A percentile compares a stretch with the other conserved stretches of the same genome.
phyloP scores from a whole-genome alignment of 164 flowering plant genomes.

The Amborella trichopoda region DNA sequence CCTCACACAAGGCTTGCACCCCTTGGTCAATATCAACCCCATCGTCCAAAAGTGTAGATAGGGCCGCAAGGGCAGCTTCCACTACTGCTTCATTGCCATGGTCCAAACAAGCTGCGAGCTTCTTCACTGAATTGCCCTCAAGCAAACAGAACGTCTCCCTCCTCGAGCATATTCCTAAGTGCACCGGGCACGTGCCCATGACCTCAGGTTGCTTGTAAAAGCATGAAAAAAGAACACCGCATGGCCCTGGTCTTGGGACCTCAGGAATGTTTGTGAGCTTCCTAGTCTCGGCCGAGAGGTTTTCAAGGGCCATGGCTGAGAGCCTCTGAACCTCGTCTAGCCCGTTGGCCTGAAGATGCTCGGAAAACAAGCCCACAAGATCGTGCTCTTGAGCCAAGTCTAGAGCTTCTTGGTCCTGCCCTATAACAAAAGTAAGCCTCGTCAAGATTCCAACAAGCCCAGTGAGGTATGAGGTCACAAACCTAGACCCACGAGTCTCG shows the following conservation, averaged over 20 bases:
- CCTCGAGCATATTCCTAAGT: conserved; percentile 60
- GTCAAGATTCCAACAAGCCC: conserved; percentile 76
- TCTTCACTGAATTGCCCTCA: conserved; percentile 69
- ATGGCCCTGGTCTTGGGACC: conserved; percentile 51
- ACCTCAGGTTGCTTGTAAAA: conserved; percentile 49
- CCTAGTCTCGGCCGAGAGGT: conserved; percentile 56
- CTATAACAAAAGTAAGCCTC: conserved; percentile 64
- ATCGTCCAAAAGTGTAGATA: conserved; percentile 76
- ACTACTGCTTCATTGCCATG: conserved; percentile 75
- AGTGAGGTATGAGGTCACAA: conserved; percentile 70
- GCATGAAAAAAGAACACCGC: conserved; percentile 59
- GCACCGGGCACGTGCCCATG: conserved; percentile 59
- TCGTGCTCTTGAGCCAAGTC: conserved; percentile 48
- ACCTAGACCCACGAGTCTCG: conserved; percentile 59
- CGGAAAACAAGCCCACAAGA: conserved; percentile 58
- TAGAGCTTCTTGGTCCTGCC: conserved; percentile 47
- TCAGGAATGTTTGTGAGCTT: conserved; percentile 56
- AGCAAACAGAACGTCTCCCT: conserved; percentile 70
- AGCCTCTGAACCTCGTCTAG: conserved; percentile 82
- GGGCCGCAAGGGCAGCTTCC: conserved; percentile 79
- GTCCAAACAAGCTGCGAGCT: conserved; percentile 69
- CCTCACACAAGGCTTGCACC: conserved; percentile 43
- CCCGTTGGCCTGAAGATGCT: conserved; percentile 67
- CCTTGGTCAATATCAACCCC: conserved; percentile 71
- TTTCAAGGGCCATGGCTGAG: conserved; percentile 80